These are phyloP conservation scores for Chiua sp. DNA, from an alignment of 1,284 basidiomycete species.

Conservation along the genomic window DNA sequence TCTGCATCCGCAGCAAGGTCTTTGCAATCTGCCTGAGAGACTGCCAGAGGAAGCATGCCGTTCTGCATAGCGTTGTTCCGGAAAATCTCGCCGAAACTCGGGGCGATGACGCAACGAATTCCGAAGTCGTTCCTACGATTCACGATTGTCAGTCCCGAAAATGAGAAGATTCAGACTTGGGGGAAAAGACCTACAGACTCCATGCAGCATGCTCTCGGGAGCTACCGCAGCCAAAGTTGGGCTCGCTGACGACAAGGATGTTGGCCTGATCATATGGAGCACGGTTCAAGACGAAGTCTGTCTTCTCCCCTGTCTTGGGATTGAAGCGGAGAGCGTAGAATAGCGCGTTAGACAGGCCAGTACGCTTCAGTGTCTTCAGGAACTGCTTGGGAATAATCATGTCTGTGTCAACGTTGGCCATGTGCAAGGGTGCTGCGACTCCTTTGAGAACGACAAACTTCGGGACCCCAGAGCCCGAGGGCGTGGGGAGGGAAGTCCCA, in stretches of 20 bases:
- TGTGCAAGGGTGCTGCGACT: conserved; percentile 87
- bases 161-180: neutral
- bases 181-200: conserved; percentile 75
- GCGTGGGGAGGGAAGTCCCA: conserved; percentile 48
- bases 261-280: conserved; percentile 82
- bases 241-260: conserved; percentile 89
- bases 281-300: conserved; percentile 91
- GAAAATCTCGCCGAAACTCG: conserved; percentile 96
- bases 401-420: conserved; percentile 95
- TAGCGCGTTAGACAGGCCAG: conserved; percentile 88
- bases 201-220: conserved; percentile 96
- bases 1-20: conserved; percentile 83
- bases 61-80: conserved; percentile 94
- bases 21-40: conserved; percentile 81
- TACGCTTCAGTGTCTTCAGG: conserved; percentile 94
- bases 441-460: conserved; percentile 87
- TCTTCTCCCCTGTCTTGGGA: conserved; percentile 78
- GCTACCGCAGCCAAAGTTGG: conserved; percentile 95
- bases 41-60: conserved; percentile 88
- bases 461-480: conserved; percentile 66
- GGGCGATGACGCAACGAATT: conserved; percentile 91
- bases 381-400: conserved; percentile 98
- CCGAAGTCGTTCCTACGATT: conserved; percentile 88
- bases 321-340: conserved; percentile 89
- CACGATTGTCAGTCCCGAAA: conserved; percentile 10